These are phyloP conservation scores for Backusella tuberculispora DNA, from an alignment of 192 early-diverging fungal species.

Conservation along the genomic window DNA sequence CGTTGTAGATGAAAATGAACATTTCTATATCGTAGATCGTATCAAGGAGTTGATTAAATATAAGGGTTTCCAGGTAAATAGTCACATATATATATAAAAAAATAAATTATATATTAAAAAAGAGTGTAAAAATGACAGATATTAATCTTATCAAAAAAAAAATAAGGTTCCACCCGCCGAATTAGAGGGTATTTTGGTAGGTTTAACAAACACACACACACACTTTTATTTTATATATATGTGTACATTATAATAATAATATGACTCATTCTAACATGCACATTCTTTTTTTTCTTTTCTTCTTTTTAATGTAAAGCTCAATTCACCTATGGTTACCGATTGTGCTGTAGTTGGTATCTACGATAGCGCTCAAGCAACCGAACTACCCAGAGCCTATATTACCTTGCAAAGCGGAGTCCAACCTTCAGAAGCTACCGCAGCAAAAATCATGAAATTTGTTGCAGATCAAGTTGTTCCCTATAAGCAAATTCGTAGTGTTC, in stretches of 20 bases:
- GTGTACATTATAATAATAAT: neutral
- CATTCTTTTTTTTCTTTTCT: neutral
- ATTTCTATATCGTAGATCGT: slow-evolving; percentile 61
- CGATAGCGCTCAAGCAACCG: slow-evolving; percentile 66
- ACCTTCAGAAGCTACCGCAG: slow-evolving; percentile 31
- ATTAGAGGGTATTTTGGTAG: slow-evolving; percentile 63
- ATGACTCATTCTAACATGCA: neutral
- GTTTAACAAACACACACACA: too few species aligned
- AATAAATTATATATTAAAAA: neutral
- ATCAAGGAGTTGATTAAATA: slow-evolving; percentile 93
- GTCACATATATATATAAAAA: neutral
- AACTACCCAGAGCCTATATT: slow-evolving; percentile 80
- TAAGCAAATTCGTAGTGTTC: slow-evolving; percentile 81
- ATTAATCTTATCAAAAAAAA: neutral
- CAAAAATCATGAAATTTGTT: slow-evolving; percentile 59
- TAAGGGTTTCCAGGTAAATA: slow-evolving; percentile 64
- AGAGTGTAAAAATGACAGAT: neutral
- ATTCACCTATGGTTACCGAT: slow-evolving; percentile 72
- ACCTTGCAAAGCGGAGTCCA: slow-evolving; percentile 53
- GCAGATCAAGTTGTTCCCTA: slow-evolving; percentile 67
- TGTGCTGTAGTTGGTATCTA: slow-evolving; percentile 72
- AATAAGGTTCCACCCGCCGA: slow-evolving; percentile 84
- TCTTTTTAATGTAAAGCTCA: slow-evolving; percentile 43
- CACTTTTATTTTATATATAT: neutral
- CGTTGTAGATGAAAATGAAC: slow-evolving; percentile 61